phyloP scores from a whole-genome alignment of 352 stramenopile species.

The Pythium monospermum region DNA sequence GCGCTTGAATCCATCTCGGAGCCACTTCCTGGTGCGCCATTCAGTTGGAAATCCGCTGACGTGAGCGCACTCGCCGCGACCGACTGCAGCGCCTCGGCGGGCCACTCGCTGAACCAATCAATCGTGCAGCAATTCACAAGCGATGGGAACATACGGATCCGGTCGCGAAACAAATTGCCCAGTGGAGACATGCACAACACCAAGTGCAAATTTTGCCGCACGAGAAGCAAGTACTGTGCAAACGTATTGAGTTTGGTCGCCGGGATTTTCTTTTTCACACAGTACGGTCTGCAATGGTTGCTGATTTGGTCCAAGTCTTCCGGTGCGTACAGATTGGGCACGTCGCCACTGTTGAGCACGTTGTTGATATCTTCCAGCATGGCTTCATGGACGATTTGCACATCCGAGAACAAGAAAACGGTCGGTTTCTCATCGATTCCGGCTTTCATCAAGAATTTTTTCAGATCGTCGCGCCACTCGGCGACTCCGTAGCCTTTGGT shows the following conservation, averaged over 20 bases:
- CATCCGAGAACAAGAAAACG: constrained; percentile 94
- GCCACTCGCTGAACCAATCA: constrained; percentile 88
- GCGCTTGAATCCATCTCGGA: constrained; percentile 30
- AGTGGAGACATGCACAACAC: constrained; percentile 92
- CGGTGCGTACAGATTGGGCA: constrained; percentile 91
- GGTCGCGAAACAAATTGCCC: constrained; percentile 86
- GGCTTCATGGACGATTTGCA: constrained; percentile 92
- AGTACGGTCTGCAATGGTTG: constrained; percentile 86
- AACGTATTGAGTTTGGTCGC: constrained; percentile 95
- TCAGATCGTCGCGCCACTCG: constrained; percentile 94
- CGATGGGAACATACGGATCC: constrained; percentile 89
- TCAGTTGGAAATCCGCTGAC: constrained; percentile 62
- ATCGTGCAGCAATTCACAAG: constrained; percentile 88
- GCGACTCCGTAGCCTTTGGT: constrained; percentile 91
- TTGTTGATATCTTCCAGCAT: constrained; percentile 97
- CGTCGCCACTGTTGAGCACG: constrained; percentile 93
- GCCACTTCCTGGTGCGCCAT: constrained; percentile 22
- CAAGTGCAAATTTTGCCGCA: constrained; percentile 90
- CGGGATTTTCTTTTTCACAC: constrained; percentile 86
- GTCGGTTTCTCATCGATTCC: constrained; percentile 91
- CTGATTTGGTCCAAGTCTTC: constrained; percentile 93
- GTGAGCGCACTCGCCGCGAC: constrained; percentile 65
- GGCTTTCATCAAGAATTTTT: constrained; percentile 89
- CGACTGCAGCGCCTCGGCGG: constrained; percentile 72
- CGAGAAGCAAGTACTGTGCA: constrained; percentile 90